Evolutionary conservation across 805 yeast genomes (phyloP).

Genomic region (Schwanniomyces polymorphus): DNA sequence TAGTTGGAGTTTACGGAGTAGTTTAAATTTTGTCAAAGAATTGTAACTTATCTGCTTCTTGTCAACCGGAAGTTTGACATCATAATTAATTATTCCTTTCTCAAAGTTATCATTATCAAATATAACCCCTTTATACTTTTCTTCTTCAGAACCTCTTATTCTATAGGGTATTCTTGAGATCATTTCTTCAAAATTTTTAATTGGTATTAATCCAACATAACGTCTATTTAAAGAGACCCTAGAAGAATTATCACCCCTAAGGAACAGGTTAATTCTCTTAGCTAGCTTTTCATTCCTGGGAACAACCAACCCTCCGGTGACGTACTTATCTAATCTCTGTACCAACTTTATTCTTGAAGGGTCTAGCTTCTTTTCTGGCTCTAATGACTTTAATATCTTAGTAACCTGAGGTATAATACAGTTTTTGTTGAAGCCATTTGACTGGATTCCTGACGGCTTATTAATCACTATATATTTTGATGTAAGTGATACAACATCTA

Average conservation of each 20-base stretch:
- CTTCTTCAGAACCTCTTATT: not conserved
- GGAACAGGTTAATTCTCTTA: constrained; percentile 7
- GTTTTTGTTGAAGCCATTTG: constrained; percentile 10
- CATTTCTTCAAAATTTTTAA: constrained; percentile 1
- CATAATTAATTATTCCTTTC: constrained; percentile 12
- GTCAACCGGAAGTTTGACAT: constrained; percentile 6
- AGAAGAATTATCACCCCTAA: constrained; percentile 3
- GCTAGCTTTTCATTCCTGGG: constrained; percentile 16
- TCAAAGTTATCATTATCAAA: constrained; percentile 6
- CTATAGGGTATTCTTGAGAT: constrained; percentile 1
- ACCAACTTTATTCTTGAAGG: constrained; percentile 12
- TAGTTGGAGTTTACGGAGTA: constrained; percentile 10
- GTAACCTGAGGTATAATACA: constrained; percentile 14
- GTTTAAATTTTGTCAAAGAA: constrained; percentile 16
- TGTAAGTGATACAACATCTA: constrained; percentile 14
- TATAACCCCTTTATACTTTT: constrained; percentile 5
- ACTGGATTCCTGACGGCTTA: constrained; percentile 19
- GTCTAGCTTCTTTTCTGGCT: constrained; percentile 9
- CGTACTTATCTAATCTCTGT: constrained; percentile 22
- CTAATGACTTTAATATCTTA: constrained; percentile 7
- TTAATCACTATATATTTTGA: constrained; percentile 18
- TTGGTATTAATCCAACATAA: constrained; percentile 16
- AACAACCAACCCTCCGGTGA: constrained; percentile 22
- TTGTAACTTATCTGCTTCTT: constrained; percentile 5
- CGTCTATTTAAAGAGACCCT: constrained; percentile 8